phyloP scores from a whole-genome alignment of 2,329 filamentous ascomycete species.

The Triangularia setosa region DNA sequence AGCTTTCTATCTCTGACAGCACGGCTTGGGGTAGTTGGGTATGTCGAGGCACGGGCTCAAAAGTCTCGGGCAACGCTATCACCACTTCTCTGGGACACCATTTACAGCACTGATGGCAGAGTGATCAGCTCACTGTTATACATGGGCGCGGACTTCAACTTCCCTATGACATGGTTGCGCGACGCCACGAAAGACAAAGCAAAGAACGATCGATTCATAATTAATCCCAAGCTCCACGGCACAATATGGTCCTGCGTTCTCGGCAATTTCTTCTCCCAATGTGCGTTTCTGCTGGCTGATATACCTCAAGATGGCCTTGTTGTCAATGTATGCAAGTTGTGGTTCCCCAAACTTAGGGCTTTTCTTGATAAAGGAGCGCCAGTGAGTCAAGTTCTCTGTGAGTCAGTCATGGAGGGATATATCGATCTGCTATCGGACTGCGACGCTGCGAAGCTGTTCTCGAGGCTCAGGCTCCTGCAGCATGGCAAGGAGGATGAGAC shows the following conservation, averaged over 20 bases:
- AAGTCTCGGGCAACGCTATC: neutral
- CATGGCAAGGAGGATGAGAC: no score
- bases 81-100: neutral
- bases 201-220: no score
- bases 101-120: neutral
- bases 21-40: neutral
- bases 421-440: neutral
- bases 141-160: neutral
- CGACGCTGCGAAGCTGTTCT: neutral
- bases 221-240: no score
- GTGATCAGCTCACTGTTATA: neutral
- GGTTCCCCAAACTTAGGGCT: neutral
- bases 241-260: no score
- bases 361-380: neutral
- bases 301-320: neutral
- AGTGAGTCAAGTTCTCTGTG: neutral
- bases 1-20: no score
- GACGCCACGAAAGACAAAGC: no score
- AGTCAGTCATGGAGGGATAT: neutral
- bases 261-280: neutral
- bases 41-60: neutral
- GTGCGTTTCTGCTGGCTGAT: neutral
- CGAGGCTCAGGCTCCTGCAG: neutral
- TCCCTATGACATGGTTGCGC: no score
- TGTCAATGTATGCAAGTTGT: neutral